A percentile compares a stretch with the other conserved stretches of the same genome.
Evolutionary conservation across 2,329 filamentous ascomycete genomes (phyloP).

Genomic region (Conoideocrella luteorostrata): DNA sequence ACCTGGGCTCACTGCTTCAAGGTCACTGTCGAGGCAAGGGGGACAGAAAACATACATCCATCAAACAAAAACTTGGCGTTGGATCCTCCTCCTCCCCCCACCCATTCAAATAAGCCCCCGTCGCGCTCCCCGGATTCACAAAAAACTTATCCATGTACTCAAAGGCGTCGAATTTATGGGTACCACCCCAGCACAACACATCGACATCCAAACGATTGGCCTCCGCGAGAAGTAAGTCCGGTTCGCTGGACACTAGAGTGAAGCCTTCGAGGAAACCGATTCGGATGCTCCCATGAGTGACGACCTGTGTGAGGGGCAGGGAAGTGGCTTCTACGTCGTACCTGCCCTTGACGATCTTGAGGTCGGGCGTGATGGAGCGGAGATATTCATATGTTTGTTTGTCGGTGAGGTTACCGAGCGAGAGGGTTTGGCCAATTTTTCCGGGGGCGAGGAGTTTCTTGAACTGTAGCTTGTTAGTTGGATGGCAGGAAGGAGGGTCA

Average conservation of each 20-base stretch:
- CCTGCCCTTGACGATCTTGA: slow-evolving; percentile 63
- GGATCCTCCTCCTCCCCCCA: slow-evolving; percentile 64
- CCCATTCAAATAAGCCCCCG: slow-evolving; percentile 54
- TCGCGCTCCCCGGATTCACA: slow-evolving; percentile 62
- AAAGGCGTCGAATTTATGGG: slow-evolving; percentile 63
- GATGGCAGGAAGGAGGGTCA: slow-evolving; percentile 6
- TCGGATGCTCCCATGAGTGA: slow-evolving; percentile 58
- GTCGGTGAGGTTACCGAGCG: slow-evolving; percentile 74
- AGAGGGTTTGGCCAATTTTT: slow-evolving; percentile 77
- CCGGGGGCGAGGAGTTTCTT: slow-evolving; percentile 78
- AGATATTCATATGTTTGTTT: slow-evolving; percentile 76
- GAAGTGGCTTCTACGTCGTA: slow-evolving; percentile 62
- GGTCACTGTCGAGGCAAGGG: slow-evolving; percentile 16
- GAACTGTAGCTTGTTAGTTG: slow-evolving; percentile 48
- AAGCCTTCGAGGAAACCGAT: slow-evolving; percentile 64
- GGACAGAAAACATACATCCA: slow-evolving; percentile 71
- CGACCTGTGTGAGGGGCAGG: slow-evolving; percentile 58
- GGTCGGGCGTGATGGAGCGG: slow-evolving; percentile 64
- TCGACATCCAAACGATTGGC: slow-evolving; percentile 63
- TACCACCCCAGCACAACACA: slow-evolving; percentile 63
- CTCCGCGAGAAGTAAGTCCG: slow-evolving; percentile 60
- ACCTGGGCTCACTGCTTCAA: neutral
- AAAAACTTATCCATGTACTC: slow-evolving; percentile 73
- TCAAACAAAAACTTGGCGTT: slow-evolving; percentile 87
- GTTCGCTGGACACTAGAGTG: slow-evolving; percentile 60